A percentile compares a stretch with the other conserved stretches of the same genome.
These are phyloP conservation scores for Picea sitchensis DNA, from an alignment of 75 land plant genomes.

Conservation along the genomic window DNA sequence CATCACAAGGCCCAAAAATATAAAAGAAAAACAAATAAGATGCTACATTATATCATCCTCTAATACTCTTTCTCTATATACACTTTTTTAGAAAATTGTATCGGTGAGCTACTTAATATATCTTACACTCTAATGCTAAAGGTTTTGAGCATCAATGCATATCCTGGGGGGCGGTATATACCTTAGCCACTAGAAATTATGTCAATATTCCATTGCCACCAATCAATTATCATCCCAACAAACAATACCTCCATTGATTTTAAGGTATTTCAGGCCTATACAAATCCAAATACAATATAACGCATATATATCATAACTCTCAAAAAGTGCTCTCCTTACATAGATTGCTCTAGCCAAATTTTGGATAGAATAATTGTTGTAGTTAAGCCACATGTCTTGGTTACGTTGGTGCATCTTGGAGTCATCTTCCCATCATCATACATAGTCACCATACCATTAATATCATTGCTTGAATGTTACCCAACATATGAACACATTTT, in stretches of 20 bases:
- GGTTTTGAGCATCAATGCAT: slow-evolving; percentile 58
- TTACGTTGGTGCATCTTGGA: slow-evolving; percentile 86
- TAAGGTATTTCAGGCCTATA: slow-evolving; percentile 77
- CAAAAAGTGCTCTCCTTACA: not conserved
- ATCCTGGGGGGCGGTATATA: slow-evolving; percentile 10
- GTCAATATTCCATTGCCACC: slow-evolving; percentile 93
- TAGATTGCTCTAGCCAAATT: not conserved
- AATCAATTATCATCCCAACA: slow-evolving; percentile 81
- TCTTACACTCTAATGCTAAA: slow-evolving; percentile 71
- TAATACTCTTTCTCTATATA: not conserved
- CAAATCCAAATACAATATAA: slow-evolving; percentile 6
- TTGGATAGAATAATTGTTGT: not conserved
- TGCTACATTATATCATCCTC: too few relatives aligned
- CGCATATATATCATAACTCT: not conserved
- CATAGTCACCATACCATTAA: slow-evolving; percentile 68
- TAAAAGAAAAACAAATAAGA: not conserved
- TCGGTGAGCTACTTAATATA: slow-evolving; percentile 79
- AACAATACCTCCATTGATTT: slow-evolving; percentile 80
- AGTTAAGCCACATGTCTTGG: slow-evolving; percentile 44
- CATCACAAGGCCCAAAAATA: too few relatives aligned
- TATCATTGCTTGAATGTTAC: too few relatives aligned
- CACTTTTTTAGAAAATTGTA: slow-evolving; percentile 77
- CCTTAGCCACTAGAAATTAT: slow-evolving; percentile 97
- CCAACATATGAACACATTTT: too few relatives aligned
- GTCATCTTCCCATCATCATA: slow-evolving; percentile 92